Base-by-base conservation (phyloP, 2,329 filamentous ascomycete species). In the Scedosporium apiospermum region DNA sequence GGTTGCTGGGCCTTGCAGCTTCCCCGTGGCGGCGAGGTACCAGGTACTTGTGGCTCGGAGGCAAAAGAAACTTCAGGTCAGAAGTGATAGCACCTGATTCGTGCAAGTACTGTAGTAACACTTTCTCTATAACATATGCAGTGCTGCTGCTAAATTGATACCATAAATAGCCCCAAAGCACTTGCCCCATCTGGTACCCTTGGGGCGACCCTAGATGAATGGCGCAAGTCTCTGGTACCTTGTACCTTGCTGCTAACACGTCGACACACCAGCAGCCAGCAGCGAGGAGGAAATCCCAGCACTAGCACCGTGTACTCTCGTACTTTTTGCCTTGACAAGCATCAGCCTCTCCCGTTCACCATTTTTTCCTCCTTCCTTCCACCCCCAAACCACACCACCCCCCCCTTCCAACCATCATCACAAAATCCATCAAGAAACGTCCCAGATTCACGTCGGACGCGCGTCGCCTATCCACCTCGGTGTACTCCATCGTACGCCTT, bases 341-440 rank as follows among this genome's bases (percentile, higher is more conserved):
- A 66, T 65, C 63, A 65, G 71, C 60, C 60, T 61, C 49, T 38
- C 26, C 23, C 41, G 16, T 46, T 46, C 60, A 61, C 59, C 30
- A 55, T 61, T 61, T 51, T 57, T 61, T 34, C 30, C 34, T 57
- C 58, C 58, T 27, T 61, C 49, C 34, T 38, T 41, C 34, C 21
- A 23, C 18, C 30, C 49, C 60, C 49, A 55, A 61, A 57, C 60
- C 60, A 61, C 72, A 73, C 74, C 75, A 72, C 60, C 61, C 68
- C 68, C 68, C 62, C 69, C 27, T 6, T 71, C 74, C 57, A 14
- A 18, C 60, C 60, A 55, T 51, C 60, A 38, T 41, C 49, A 55
- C 60, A 51, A 55, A 61, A 51, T 14, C 60, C 46, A 27, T 38
- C 30, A 61, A 58, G 27, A 58, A 38, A 58, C 55, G 55, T 27